phyloP scores from a whole-genome alignment of 345 rosid species.

The Lepidium africanum region DNA sequence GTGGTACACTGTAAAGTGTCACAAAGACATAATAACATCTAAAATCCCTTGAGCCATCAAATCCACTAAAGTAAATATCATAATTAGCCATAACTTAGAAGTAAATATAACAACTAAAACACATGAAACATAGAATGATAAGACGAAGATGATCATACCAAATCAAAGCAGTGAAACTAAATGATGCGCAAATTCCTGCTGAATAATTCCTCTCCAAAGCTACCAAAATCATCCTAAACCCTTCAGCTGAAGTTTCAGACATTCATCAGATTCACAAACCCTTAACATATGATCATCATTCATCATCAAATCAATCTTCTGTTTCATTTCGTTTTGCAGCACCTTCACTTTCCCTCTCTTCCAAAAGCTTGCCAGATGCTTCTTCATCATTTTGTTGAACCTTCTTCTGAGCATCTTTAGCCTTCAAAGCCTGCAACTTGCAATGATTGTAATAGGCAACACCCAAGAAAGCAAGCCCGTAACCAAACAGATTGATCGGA shows the following conservation, averaged over 20 bases:
- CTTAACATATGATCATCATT: neutral
- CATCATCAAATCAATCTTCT: conserved; percentile 31
- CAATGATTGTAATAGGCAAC: conserved; percentile 90
- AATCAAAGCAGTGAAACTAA: neutral
- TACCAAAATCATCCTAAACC: conserved; percentile 19
- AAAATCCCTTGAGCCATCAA: conserved; percentile 3
- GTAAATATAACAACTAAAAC: neutral
- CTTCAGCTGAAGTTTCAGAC: neutral
- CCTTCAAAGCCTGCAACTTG: conserved; percentile 86
- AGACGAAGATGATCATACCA: conserved; percentile 3
- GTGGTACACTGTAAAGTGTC: conserved; percentile 12
- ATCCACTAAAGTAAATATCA: conserved; percentile 9
- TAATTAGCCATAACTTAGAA: conserved; percentile 15
- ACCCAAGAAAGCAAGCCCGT: conserved; percentile 85
- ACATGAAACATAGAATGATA: neutral
- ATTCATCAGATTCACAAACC: conserved; percentile 10
- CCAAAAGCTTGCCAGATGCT: conserved; percentile 62
- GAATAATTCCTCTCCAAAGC: neutral
- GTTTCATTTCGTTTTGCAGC: conserved; percentile 50
- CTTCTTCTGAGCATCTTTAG: conserved; percentile 89
- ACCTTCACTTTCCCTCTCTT: conserved; percentile 64
- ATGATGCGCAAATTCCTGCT: neutral
- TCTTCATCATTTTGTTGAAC: conserved; percentile 62
- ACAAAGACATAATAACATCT: conserved; percentile 1
- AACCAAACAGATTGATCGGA: conserved; percentile 74